A percentile compares a stretch with the other conserved stretches of the same genome.
Evolutionary conservation across 257 asterid genomes (phyloP).

Genomic region (Avicennia marina): DNA sequence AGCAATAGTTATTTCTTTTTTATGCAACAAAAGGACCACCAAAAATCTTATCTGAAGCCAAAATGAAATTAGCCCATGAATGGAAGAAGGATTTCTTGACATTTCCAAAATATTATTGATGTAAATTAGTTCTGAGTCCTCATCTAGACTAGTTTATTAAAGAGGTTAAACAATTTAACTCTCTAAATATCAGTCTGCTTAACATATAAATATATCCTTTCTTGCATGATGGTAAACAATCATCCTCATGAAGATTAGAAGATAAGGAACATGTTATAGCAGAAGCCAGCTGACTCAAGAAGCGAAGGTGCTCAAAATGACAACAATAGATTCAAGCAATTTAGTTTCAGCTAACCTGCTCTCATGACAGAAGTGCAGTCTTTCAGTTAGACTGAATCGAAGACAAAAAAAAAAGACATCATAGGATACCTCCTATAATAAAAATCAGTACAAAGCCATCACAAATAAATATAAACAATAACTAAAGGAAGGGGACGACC

Average conservation of each 20-base stretch:
- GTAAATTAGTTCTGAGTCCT: background rate
- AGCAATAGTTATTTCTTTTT: background rate
- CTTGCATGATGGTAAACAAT: background rate
- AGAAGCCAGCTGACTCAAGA: too few relatives aligned
- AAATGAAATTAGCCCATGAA: background rate
- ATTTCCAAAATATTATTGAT: background rate
- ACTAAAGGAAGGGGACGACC: too few relatives aligned
- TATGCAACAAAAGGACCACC: background rate
- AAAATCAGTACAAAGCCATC: background rate
- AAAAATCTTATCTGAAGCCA: background rate
- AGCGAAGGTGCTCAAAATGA: too few relatives aligned
- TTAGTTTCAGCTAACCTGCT: too few relatives aligned
- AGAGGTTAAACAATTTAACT: background rate
- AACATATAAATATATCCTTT: background rate
- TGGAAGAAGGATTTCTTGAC: background rate
- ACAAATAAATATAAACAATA: too few relatives aligned
- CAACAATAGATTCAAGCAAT: too few relatives aligned
- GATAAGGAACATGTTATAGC: too few relatives aligned
- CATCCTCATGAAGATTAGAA: too few relatives aligned
- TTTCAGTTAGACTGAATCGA: too few relatives aligned
- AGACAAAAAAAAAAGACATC: too few relatives aligned
- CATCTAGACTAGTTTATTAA: background rate
- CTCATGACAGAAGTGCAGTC: too few relatives aligned
- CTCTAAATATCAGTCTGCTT: background rate
- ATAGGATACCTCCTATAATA: too few relatives aligned